A percentile compares a stretch with the other conserved stretches of the same genome.
phyloP scores from a whole-genome alignment of 2,329 filamentous ascomycete genomes.

The Arthroderma uncinatum region DNA sequence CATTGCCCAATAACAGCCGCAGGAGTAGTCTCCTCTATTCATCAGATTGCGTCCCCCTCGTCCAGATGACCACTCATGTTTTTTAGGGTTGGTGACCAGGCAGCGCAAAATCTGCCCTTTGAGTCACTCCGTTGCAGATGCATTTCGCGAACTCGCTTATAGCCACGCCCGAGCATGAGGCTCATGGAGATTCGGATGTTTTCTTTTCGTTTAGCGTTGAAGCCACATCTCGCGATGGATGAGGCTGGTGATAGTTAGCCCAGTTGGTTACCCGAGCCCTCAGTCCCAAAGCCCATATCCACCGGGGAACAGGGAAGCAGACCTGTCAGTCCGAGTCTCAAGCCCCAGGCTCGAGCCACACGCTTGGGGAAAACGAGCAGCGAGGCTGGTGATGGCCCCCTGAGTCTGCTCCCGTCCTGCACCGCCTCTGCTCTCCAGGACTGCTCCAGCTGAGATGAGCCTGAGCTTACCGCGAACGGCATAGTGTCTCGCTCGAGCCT shows the following conservation, averaged over 20 bases:
- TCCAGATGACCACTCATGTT: background rate
- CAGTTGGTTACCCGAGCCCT: background rate
- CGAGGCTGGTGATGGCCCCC: slow-evolving; percentile 1
- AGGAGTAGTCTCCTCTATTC: background rate
- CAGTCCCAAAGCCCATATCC: background rate
- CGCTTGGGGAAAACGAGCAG: background rate
- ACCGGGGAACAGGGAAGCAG: background rate
- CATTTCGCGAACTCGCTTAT: background rate
- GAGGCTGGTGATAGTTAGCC: background rate
- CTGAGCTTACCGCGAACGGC: background rate
- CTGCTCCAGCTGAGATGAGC: background rate
- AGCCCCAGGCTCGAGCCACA: background rate
- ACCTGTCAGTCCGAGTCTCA: background rate
- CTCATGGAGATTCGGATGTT: background rate
- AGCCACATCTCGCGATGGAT: slow-evolving; percentile 3
- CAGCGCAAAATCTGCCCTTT: background rate
- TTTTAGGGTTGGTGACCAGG: background rate
- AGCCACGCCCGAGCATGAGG: background rate
- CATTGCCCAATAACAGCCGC: slow-evolving; percentile 6
- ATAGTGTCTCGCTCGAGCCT: background rate
- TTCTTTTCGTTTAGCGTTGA: background rate
- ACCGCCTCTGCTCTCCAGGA: background rate
- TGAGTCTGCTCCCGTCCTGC: background rate
- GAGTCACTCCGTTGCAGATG: slow-evolving; percentile 1
- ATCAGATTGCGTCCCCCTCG: background rate